Percentiles rank a stretch among this genome's conserved stretches.
phyloP scores from a whole-genome alignment of 768 basidiomycete genomes.

The Mycena chlorophos region DNA sequence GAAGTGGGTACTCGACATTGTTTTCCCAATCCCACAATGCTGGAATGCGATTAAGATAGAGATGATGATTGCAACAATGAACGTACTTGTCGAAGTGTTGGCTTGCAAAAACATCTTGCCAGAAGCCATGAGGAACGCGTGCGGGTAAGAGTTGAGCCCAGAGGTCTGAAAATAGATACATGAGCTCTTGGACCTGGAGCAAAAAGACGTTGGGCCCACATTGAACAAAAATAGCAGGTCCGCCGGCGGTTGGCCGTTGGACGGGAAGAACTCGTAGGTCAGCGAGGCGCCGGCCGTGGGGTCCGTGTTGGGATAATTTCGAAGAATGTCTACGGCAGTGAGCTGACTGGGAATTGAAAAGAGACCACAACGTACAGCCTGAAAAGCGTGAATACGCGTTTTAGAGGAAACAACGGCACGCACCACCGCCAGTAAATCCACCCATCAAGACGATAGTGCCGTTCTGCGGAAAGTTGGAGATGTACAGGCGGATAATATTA shows the following conservation, averaged over 20 bases:
- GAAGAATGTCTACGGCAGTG: conserved; percentile 59
- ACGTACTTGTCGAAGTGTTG: conserved; percentile 72
- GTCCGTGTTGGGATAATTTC: conserved; percentile 67
- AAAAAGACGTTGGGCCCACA: not conserved
- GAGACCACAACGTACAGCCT: not conserved
- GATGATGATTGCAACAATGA: not conserved
- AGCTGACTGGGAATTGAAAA: not conserved
- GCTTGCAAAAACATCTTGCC: conserved; percentile 83
- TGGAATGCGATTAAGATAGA: conserved; percentile 23
- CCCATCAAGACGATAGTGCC: conserved; percentile 82
- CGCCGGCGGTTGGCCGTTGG: conserved; percentile 47
- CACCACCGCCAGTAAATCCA: conserved; percentile 66
- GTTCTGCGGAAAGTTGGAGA: no score
- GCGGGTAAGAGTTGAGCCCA: conserved; percentile 77
- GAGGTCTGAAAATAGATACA: conserved; percentile 42
- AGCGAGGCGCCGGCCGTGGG: conserved; percentile 73
- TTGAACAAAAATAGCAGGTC: conserved; percentile 65
- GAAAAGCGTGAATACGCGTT: not conserved
- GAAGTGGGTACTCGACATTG: conserved; percentile 63
- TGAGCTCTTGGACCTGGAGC: not conserved
- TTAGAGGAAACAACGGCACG: not conserved
- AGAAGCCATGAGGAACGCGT: conserved; percentile 70
- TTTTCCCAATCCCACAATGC: conserved; percentile 52
- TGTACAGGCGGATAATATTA: no score
- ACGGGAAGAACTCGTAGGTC: conserved; percentile 84